A percentile compares a stretch with the other conserved stretches of the same genome.
Conservation (phyloP, 2,329 filamentous ascomycete genomes). For the Ilyonectria destructans region DNA sequence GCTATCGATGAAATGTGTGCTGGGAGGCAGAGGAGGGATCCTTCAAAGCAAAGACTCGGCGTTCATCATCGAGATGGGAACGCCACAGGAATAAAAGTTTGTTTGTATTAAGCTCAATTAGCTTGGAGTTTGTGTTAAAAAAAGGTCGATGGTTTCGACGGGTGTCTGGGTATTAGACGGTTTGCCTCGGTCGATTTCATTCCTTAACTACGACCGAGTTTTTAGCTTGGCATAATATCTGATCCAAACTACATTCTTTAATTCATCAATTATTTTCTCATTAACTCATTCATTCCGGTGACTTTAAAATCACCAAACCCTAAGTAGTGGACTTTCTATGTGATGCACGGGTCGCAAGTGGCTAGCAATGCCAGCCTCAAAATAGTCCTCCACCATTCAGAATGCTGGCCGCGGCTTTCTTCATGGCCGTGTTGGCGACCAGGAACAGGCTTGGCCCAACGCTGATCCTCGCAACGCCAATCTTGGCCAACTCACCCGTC, state of each 20-base stretch:
- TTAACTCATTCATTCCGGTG: too few relatives aligned
- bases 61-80: slow-evolving; percentile 40
- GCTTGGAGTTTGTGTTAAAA: not conserved
- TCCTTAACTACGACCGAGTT: not conserved
- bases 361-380: not conserved
- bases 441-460: slow-evolving; percentile 66
- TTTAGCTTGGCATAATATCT: not conserved
- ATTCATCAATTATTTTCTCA: not conserved
- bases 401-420: slow-evolving; percentile 53
- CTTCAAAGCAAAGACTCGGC: slow-evolving; percentile 38
- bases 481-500: slow-evolving; percentile 60
- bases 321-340: not conserved
- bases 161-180: not conserved
- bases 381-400: slow-evolving; percentile 46
- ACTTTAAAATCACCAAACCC: too few relatives aligned
- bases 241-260: not conserved
- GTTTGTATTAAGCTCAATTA: too few relatives aligned
- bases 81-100: not conserved
- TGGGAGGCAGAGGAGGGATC: slow-evolving; percentile 42
- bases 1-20: slow-evolving; percentile 39
- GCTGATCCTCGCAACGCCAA: slow-evolving; percentile 71
- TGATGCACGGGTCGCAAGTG: too few relatives aligned
- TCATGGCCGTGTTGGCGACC: slow-evolving; percentile 58
- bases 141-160: not conserved
- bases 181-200: too few relatives aligned